These are phyloP conservation scores for Fusarium denticulatum DNA, from an alignment of 2,329 filamentous ascomycete species.

Conservation along the genomic window DNA sequence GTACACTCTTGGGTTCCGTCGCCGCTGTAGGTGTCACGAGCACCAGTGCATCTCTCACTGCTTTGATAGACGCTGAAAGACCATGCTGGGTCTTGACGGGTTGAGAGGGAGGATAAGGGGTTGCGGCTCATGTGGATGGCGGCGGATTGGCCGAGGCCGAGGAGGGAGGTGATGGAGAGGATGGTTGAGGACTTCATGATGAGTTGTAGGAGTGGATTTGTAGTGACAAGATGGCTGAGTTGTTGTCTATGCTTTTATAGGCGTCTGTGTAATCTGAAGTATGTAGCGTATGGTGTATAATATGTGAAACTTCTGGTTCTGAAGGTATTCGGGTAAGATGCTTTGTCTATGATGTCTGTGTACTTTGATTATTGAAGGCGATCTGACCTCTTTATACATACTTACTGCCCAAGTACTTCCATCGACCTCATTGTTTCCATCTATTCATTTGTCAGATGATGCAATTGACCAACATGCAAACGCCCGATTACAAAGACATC, in stretches of 20 bases:
- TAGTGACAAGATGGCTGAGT: fast-evolving
- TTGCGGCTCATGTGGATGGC: not conserved
- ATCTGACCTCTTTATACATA: no score
- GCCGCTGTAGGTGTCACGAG: not conserved
- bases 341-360: fast-evolving
- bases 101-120: not conserved
- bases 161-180: not conserved
- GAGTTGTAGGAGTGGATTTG: not conserved
- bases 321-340: not conserved
- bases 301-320: fast-evolving
- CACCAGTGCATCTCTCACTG: not conserved
- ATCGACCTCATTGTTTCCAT: fast-evolving
- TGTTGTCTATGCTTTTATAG: no score
- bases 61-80: not conserved
- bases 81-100: not conserved
- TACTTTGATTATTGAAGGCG: fast-evolving
- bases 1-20: not conserved
- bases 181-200: not conserved
- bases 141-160: not conserved
- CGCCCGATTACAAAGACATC: fast-evolving
- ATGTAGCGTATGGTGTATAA: fast-evolving
- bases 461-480: not conserved
- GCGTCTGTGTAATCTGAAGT: fast-evolving
- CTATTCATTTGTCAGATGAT: fast-evolving
- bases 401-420: fast-evolving